Base-by-base conservation (phyloP, 805 yeast genomes). In the Kuraishia floccosa region DNA sequence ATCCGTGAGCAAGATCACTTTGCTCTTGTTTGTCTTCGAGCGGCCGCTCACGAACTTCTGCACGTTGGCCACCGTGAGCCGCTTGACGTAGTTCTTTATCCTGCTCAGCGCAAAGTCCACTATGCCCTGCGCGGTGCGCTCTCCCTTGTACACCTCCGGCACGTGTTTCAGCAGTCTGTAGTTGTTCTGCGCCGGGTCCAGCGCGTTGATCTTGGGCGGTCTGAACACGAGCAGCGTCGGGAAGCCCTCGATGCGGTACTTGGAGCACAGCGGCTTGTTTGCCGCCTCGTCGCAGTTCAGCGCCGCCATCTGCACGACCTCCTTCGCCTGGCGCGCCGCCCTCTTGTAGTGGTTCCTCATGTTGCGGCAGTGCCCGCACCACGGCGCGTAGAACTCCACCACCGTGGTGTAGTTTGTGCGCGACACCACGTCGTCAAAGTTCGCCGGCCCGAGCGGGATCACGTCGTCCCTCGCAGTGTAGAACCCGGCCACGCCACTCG, bases 281-380 rank as follows among this genome's bases (percentile, higher is more conserved):
- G 48, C 49, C 4, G 64, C 69, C 30, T 69, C 65, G 46, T 86
- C 94, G 57, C 98, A 91, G 52, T 89, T 79, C 9, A 91, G 82
- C 27, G 94, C 80, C 9, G 75, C 96, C 13, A 85, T 75, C 38
- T 75, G 72, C 6, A 69, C 68, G 30, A 70, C 54, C 5, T 69
- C 71, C 18, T 68, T 66, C 5, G 82, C 58, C 18, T 57, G 51
- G 31, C 68, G 70, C 5, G 82, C 93, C 10, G 77, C 72, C 46
- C 76, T 76, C 30, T 62, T 58, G 52, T 64, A 79, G 2, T 72
- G 72, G 3, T 80, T 76, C 35, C 74, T 70, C 30, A 89, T 58
- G 35, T 73, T 67, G 44, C 76, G 68, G 56, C 98, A 89, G 54
- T 89, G 85, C 4, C 96, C 96, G 60, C 98, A 89, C 97, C 97